Evolutionary conservation across 1,284 basidiomycete genomes (phyloP).

Genomic region (Pseudozyma flocculosa): DNA sequence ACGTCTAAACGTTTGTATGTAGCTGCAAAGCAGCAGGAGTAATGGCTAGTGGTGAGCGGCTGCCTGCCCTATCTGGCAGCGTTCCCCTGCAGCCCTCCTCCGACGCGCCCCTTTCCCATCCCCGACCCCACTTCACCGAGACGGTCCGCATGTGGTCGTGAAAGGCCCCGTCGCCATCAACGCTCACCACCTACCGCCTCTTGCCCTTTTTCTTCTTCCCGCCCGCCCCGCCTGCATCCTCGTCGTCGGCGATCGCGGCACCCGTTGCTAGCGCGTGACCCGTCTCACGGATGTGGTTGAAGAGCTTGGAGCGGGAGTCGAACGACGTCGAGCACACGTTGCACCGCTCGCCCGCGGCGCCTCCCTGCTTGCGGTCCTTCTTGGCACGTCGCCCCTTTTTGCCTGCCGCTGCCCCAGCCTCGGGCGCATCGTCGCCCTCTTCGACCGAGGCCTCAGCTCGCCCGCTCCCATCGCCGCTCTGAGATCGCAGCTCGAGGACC

Average conservation of each 20-base stretch:
- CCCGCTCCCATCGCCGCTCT: no score
- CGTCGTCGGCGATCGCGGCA: conserved; percentile 66
- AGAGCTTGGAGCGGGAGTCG: conserved; percentile 74
- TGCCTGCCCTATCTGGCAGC: no score
- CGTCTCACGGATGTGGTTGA: conserved; percentile 71
- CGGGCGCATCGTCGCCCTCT: conserved; percentile 4
- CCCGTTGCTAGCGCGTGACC: conserved; percentile 76
- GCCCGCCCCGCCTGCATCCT: conserved; percentile 3
- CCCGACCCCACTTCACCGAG: no score
- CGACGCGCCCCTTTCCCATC: no score
- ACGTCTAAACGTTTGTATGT: no score
- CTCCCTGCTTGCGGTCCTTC: conserved; percentile 18
- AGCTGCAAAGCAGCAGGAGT: no score
- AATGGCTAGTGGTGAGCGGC: no score
- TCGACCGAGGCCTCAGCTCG: no score
- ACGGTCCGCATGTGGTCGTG: no score
- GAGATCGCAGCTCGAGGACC: conserved; percentile 32
- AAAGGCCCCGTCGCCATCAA: no score
- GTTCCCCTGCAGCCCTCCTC: no score
- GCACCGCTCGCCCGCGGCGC: conserved; percentile 62
- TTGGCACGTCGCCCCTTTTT: conserved; percentile 18
- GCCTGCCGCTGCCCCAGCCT: not conserved
- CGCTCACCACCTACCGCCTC: conserved; percentile 1
- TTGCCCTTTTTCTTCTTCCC: conserved; percentile 12
- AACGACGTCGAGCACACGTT: conserved; percentile 73